phyloP scores from a whole-genome alignment of 257 asterid species.

The Salvia hispanica region DNA sequence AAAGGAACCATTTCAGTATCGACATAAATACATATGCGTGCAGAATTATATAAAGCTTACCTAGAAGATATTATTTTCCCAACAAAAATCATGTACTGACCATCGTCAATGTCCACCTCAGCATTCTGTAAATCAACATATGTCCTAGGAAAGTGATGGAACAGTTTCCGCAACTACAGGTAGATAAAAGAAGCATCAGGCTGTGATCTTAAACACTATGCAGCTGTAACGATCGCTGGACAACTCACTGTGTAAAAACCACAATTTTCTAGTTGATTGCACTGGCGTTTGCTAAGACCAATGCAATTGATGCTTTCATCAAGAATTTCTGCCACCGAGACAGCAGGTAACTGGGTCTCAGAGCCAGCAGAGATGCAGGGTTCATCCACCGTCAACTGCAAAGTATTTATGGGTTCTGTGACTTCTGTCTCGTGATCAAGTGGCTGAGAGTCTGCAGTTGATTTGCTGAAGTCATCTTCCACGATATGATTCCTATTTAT shows the following conservation, averaged over 20 bases:
- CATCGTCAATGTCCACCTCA: constrained; percentile 79
- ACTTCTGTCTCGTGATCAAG: constrained; percentile 37
- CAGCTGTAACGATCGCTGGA: constrained; percentile 17
- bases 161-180: constrained; percentile 82
- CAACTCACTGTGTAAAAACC: constrained; percentile 81
- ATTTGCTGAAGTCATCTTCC: constrained; percentile 40
- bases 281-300: constrained; percentile 66
- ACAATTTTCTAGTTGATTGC: constrained; percentile 64
- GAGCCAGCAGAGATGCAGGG: constrained; percentile 38
- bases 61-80: constrained; percentile 83
- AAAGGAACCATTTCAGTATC: constrained; percentile 13
- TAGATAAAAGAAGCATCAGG: constrained; percentile 41
- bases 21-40: background rate
- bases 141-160: constrained; percentile 94
- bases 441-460: constrained; percentile 39
- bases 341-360: constrained; percentile 40
- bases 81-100: constrained; percentile 80
- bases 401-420: constrained; percentile 32
- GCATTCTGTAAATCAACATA: constrained; percentile 92
- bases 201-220: constrained; percentile 26
- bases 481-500: constrained; percentile 31
- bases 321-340: constrained; percentile 60
- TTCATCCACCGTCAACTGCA: constrained; percentile 38
- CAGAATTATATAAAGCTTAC: constrained; percentile 36
- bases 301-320: constrained; percentile 62